Base-by-base conservation (phyloP, 441 rosid genomes). In the Aquilaria agallochum region DNA sequence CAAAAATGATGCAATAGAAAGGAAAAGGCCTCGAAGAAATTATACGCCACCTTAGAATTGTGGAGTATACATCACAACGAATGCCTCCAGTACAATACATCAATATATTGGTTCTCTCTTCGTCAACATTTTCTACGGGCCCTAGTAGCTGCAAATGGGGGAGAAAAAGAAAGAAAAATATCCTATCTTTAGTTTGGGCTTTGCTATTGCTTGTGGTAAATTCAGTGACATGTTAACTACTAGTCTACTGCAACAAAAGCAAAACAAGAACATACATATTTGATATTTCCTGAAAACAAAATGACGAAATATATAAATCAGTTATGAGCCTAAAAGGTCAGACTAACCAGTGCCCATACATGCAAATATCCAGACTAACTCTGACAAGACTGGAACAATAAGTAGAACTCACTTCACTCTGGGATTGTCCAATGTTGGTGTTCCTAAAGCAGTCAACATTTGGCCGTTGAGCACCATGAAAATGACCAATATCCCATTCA, bases 31-130 rank as follows among this genome's bases (percentile, higher is more conserved):
- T 32, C 20, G 60, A 9, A n/a, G 56, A 54, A 66, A 67, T 49
- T 8, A 65, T 47, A 11, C 45, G 63, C 51, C 77, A 89, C 98
- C 97, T 90, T 56, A 92, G 76, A 62, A 92, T 81, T 50, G 92
- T 78, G 65, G 97, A 92, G 74, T 86, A 92, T 64, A 92, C 94
- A 68, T 92, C 97, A 42, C 98, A 90, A n/a, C 94, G 96, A 50
- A 90, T 90, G 58, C 97, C 98, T 12, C 98, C 97, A 1, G 98
- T 92, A 64, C 98, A 90, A 58, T 92, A 92, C 96, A 92, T 92
- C 63, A 90, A 70, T 58, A 92, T 68, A 67, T 88, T 78, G 57
- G 90, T 80, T 47, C 81, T 80, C 40, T 82, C 90, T 77, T 85
- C 84, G 66, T 92, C 83, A 60, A 74, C 83, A 58, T 79, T 71